Percentiles rank a stretch among this genome's conserved stretches.
phyloP scores from a whole-genome alignment of 179 eudicot genomes.

The Drosera spatulata region DNA sequence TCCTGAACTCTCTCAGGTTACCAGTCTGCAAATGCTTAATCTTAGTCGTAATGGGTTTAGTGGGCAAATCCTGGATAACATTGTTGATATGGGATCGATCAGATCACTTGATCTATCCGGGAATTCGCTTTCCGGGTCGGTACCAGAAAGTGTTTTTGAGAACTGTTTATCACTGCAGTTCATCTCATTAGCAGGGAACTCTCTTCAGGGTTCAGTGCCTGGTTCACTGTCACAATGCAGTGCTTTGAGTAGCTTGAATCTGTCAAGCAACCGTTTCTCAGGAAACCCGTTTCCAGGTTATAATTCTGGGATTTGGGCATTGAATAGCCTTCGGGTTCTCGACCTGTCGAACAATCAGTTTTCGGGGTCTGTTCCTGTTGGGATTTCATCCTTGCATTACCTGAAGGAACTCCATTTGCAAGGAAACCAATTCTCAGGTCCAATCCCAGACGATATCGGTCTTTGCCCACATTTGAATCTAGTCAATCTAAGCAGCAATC shows the following conservation, averaged over 20 bases:
- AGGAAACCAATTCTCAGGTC: conserved; percentile 68
- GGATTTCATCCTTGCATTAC: conserved; percentile 47
- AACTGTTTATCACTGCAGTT: conserved; percentile 36
- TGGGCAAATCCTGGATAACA: conserved; percentile 36
- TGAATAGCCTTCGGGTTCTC: conserved; percentile 36
- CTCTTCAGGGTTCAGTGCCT: conserved; percentile 62
- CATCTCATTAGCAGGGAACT: conserved; percentile 61
- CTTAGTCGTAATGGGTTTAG: conserved; percentile 55
- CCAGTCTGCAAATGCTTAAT: conserved; percentile 51
- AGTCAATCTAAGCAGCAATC: conserved; percentile 48
- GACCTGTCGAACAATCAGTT: conserved; percentile 64
- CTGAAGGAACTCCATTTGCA: conserved; percentile 54
- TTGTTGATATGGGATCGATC: conserved; percentile 23
- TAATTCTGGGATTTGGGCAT: conserved; percentile 23
- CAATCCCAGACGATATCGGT: conserved; percentile 59
- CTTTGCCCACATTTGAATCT: conserved; percentile 61
- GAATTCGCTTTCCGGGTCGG: conserved; percentile 56
- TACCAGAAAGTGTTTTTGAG: conserved; percentile 42
- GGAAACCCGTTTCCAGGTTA: conserved; percentile 25
- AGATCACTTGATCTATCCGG: conserved; percentile 63
- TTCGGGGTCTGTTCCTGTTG: conserved; percentile 51
- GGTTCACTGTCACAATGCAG: conserved; percentile 37
- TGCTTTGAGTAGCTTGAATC: conserved; percentile 41
- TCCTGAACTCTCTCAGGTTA: conserved; percentile 29
- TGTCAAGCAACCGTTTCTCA: conserved; percentile 44